Conservation (phyloP, 2,329 filamentous ascomycete genomes). For the Fusarium scirpi region DNA sequence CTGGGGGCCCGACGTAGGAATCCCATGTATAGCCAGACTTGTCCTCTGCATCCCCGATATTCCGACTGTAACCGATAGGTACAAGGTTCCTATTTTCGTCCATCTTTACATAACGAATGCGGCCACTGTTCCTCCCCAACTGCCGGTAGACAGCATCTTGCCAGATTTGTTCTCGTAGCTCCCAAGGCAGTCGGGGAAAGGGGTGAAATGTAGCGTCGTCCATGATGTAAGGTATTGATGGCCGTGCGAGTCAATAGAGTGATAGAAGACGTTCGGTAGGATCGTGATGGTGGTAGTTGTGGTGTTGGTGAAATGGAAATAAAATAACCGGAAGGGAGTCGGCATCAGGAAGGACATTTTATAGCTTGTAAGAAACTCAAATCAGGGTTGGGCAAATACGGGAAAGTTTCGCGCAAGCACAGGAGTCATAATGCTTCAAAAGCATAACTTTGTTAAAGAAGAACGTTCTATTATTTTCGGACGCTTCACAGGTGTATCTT, state of each 20-base stretch:
- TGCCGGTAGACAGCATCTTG: too few relatives aligned
- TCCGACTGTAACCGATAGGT: rapidly evolving
- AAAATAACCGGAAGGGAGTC: rapidly evolving
- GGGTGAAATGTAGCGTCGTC: too few relatives aligned
- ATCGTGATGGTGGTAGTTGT: rapidly evolving
- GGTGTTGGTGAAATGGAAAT: rapidly evolving
- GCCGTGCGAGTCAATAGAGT: rapidly evolving
- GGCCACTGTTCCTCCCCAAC: too few relatives aligned
- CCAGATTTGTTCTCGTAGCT: too few relatives aligned
- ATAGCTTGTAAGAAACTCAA: neutral
- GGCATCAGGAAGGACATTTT: rapidly evolving
- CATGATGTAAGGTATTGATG: rapidly evolving
- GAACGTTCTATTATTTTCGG: too few relatives aligned
- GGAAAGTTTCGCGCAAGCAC: neutral
- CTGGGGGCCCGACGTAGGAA: too few relatives aligned
- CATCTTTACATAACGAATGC: too few relatives aligned
- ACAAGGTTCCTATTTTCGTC: too few relatives aligned
- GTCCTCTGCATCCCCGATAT: rapidly evolving
- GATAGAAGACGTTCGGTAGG: too few relatives aligned
- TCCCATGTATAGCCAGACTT: too few relatives aligned
- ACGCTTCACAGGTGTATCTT: rapidly evolving
- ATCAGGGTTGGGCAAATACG: neutral
- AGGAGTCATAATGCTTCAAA: neutral
- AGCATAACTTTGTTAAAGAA: neutral
- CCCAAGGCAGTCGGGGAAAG: too few relatives aligned